These are phyloP conservation scores for Flueggea neowawraea DNA, from an alignment of 441 rosid species.

Conservation along the genomic window DNA sequence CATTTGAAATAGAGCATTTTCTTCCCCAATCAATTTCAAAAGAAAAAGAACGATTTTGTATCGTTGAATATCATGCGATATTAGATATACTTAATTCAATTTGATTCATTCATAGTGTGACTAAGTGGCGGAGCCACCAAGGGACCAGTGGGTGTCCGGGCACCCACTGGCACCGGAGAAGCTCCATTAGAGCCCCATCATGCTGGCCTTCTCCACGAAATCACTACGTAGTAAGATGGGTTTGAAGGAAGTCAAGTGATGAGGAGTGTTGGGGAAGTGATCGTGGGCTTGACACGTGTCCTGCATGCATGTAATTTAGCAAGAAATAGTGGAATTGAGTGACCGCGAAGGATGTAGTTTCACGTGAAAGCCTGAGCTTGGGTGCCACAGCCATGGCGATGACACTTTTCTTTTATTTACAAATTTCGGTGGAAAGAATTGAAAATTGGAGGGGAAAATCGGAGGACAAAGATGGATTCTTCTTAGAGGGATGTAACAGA, in stretches of 20 bases:
- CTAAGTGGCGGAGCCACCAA: no score
- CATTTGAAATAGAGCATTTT: no score
- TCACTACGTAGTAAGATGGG: slow-evolving; percentile 59
- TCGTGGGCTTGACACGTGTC: slow-evolving; percentile 41
- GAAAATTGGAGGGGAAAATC: slow-evolving; percentile 1
- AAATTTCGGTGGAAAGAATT: no score
- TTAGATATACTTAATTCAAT: no score
- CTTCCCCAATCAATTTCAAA: no score
- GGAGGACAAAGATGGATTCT: neutral
- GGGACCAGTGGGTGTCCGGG: no score
- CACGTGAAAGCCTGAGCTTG: slow-evolving; percentile 59
- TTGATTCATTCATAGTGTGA: no score
- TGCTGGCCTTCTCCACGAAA: no score
- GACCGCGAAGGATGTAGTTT: slow-evolving; percentile 52
- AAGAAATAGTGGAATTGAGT: slow-evolving; percentile 64
- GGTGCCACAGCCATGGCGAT: slow-evolving; percentile 70
- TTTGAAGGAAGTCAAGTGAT: slow-evolving; percentile 46
- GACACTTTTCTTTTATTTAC: slow-evolving; percentile 10
- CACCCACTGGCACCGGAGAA: no score
- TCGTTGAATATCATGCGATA: no score
- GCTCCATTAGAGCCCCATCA: no score
- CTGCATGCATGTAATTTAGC: slow-evolving; percentile 48
- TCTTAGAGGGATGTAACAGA: slow-evolving; percentile 16
- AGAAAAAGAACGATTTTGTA: no score
- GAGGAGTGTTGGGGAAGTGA: slow-evolving; percentile 33